A percentile compares a stretch with the other conserved stretches of the same genome.
phyloP scores from a whole-genome alignment of 2,329 filamentous ascomycete genomes.

The Curvularia sp. region DNA sequence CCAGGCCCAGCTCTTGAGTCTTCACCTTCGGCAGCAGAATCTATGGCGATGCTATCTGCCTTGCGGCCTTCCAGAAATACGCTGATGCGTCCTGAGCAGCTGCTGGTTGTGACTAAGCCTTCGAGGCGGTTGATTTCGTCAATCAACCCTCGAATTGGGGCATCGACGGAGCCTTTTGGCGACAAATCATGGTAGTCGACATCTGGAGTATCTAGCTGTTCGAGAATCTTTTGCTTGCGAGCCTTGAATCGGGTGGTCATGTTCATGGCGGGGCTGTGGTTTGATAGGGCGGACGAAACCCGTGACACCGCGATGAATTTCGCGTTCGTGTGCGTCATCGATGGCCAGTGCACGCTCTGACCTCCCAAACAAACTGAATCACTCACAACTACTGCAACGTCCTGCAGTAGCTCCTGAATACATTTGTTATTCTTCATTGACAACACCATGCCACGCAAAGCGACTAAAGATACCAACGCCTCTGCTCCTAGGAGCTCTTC shows the following conservation, averaged over 20 bases:
- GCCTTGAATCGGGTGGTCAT: conserved; percentile 48
- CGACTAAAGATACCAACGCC: conserved; percentile 23
- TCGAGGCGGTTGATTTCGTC: conserved; percentile 75
- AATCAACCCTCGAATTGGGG: conserved; percentile 77
- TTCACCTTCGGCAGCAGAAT: conserved; percentile 22
- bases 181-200: conserved; percentile 81
- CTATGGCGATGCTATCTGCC: conserved; percentile 31
- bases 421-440: not conserved
- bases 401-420: not conserved
- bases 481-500: conserved; percentile 40
- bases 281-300: conserved; percentile 14
- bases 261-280: conserved; percentile 1
- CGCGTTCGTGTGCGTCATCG: conserved; percentile 33
- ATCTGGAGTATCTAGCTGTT: conserved; percentile 71
- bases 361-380: conserved; percentile 18
- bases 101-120: conserved; percentile 89
- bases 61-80: conserved; percentile 85
- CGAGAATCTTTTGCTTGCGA: conserved; percentile 77
- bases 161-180: conserved; percentile 87
- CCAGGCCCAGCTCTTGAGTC: conserved; percentile 67
- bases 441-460: conserved; percentile 42
- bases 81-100: conserved; percentile 85
- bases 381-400: conserved; percentile 7
- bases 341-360: conserved; percentile 23
- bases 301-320: conserved; percentile 34